phyloP scores from a whole-genome alignment of 768 basidiomycete species.

The Tricholoma matsutake region DNA sequence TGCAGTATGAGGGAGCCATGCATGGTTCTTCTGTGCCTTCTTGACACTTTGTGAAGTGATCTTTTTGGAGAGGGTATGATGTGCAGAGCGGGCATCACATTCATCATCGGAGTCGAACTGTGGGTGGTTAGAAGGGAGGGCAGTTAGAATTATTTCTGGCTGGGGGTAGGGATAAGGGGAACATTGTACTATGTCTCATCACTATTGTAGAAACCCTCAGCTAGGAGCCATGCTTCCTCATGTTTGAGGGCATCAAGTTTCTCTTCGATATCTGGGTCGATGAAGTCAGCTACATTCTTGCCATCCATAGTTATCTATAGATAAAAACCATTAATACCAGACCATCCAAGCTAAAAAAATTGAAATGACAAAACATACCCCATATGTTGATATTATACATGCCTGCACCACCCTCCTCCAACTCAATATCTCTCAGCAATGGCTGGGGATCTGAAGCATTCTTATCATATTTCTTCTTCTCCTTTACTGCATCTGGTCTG shows the following conservation, averaged over 20 bases:
- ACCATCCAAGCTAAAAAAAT: not conserved
- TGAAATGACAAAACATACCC: conserved; percentile 55
- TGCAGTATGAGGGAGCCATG: conserved; percentile 73
- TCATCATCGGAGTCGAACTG: conserved; percentile 75
- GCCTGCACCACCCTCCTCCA: conserved; percentile 84
- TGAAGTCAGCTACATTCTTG: conserved; percentile 98
- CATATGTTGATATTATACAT: conserved; percentile 89
- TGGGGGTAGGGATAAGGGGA: not conserved
- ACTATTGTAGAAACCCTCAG: conserved; percentile 91
- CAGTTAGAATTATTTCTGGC: not conserved
- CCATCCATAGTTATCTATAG: conserved; percentile 92
- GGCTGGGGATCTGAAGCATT: conserved; percentile 70
- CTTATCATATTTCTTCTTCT: conserved; percentile 81
- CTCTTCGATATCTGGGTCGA: conserved; percentile 95
- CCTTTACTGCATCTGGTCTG: conserved; percentile 83
- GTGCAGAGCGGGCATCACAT: conserved; percentile 65
- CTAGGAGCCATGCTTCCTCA: conserved; percentile 92
- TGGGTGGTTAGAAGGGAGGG: conserved; percentile 11
- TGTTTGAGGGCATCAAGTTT: conserved; percentile 96
- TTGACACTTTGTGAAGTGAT: conserved; percentile 74
- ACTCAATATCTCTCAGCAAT: conserved; percentile 80
- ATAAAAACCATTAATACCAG: conserved; percentile 2
- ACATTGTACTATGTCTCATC: conserved; percentile 83
- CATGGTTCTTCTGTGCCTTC: conserved; percentile 83
- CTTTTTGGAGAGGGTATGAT: conserved; percentile 59